Percentiles rank a stretch among this genome's conserved stretches.
Conservation (phyloP, 2,329 filamentous ascomycete genomes). For the Calonectria pauciramosa region DNA sequence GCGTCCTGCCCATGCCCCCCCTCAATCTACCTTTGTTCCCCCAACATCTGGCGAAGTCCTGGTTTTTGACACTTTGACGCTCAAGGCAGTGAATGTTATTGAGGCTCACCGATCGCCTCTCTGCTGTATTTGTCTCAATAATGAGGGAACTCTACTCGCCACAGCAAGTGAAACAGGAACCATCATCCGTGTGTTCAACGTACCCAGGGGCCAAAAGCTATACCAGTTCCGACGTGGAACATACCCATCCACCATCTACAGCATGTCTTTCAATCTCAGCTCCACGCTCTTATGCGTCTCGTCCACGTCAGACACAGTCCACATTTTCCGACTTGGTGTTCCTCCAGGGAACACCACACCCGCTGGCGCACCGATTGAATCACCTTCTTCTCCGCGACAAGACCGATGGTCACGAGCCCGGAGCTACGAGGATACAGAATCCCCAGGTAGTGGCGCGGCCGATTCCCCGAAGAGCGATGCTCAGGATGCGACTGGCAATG, state of each 20-base stretch:
- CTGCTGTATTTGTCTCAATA: conserved; percentile 92
- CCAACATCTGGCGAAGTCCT: conserved; percentile 93
- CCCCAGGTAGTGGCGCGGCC: conserved; percentile 59
- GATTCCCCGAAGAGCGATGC: conserved; percentile 68
- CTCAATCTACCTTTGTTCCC: conserved; percentile 81
- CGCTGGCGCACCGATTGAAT: conserved; percentile 53
- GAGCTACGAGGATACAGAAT: conserved; percentile 63
- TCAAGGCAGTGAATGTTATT: conserved; percentile 95
- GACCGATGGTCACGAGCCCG: conserved; percentile 68
- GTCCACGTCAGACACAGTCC: conserved; percentile 94
- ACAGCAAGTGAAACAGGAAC: conserved; percentile 98
- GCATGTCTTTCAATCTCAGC: conserved; percentile 98
- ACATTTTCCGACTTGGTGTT: conserved; percentile 87
- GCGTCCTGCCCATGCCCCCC: conserved; percentile 86
- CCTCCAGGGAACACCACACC: conserved; percentile 57
- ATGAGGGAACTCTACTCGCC: conserved; percentile 89
- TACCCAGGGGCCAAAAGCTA: conserved; percentile 91
- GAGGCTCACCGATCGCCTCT: conserved; percentile 94
- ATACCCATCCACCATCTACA: conserved; percentile 95
- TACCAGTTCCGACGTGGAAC: conserved; percentile 97
- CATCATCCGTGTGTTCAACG: conserved; percentile 94
- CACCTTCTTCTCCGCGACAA: conserved; percentile 57
- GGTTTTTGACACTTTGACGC: conserved; percentile 89
- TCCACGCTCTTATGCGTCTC: conserved; percentile 96
- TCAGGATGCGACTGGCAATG: conserved; percentile 53